Evolutionary conservation across 768 basidiomycete species (phyloP), one percentile per base, ranked within the genome.

Genomic region (Neoboletus magnificus): DNA sequence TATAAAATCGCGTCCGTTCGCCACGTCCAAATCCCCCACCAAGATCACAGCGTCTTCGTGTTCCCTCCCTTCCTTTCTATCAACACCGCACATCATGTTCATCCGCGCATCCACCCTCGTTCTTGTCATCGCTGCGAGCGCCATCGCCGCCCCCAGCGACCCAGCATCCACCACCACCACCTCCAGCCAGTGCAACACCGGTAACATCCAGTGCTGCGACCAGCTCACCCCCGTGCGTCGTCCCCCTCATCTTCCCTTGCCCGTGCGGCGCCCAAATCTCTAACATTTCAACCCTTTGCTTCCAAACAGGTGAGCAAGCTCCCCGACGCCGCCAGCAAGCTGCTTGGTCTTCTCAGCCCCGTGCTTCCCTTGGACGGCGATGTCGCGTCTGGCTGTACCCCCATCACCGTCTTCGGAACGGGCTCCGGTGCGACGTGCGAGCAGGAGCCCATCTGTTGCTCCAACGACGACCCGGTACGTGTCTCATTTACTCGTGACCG

Each of bases 121-220:
- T 42, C 48, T 67, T 5, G 56, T 57, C 20, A 27, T 58, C 36
- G 54, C 36, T 41, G 57, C 66, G 5, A 16, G 43, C 40, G 50
- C 5, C 48, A 33, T 62, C 12, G 57, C 62, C 27, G 44, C 13
- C 18, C 51, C 49, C 29, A 5, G 29, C 20, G 9, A 1, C 10
- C 1, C 37, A 11, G 10, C 4, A 13, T 5, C 23, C n/a, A 2
- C 37, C 25, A 13, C 25, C 20, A 13, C 25, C 20, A 9, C n/a
- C 15, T 8, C 39, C 6, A 62, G 50, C 39, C 40, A 65, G 29
- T 66, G 65, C 12, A 23, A 55, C 58, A 47, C 22, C 5, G 54
- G 51, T 2, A 0, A 2, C 2, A 4, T 62, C 4, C 49, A 59
- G 20, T 66, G 65, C 49, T 68, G 66, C 51, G 18, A 41, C 16